Evolutionary conservation across 768 basidiomycete species (phyloP).

Genomic region (Rhodosporidiobolus sp.): DNA sequence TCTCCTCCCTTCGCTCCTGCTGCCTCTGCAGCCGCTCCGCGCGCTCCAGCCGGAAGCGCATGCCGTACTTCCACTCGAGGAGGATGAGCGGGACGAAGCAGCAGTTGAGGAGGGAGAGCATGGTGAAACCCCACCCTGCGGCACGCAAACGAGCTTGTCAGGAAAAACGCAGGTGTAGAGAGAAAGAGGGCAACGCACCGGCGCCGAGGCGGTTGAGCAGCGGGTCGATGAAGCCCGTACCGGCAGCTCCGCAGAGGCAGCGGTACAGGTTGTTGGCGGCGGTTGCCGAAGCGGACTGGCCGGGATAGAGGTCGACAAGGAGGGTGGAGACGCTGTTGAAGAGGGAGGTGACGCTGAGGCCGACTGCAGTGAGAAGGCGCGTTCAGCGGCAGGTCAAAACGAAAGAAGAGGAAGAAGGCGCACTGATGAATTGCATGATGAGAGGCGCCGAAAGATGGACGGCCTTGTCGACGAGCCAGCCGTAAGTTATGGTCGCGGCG

Average conservation of each 20-base stretch:
- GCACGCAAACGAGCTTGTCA: not conserved
- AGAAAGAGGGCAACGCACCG: constrained; percentile 4
- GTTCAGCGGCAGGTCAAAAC: not conserved
- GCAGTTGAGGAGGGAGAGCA: constrained; percentile 25
- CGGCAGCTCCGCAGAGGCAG: constrained; percentile 36
- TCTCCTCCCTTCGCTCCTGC: not conserved
- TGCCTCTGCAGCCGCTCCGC: not conserved
- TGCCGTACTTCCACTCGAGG: constrained; percentile 31
- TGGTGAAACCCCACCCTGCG: constrained; percentile 33
- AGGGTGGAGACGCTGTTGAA: constrained; percentile 37
- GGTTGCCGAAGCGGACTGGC: constrained; percentile 32
- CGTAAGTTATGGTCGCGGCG: constrained; percentile 41
- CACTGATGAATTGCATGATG: constrained; percentile 46
- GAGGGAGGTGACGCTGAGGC: constrained; percentile 31
- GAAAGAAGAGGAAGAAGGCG: not conserved
- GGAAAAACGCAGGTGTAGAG: not conserved
- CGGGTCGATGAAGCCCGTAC: constrained; percentile 27
- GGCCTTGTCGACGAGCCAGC: constrained; percentile 44
- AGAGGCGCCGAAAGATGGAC: constrained; percentile 45
- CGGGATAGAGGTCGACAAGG: constrained; percentile 48
- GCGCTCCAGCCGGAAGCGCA: constrained; percentile 19
- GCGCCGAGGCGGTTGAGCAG: constrained; percentile 24
- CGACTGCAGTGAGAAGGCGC: not conserved
- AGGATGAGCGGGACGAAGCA: constrained; percentile 27
- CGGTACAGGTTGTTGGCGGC: constrained; percentile 41